Conservation (phyloP, 2,329 filamentous ascomycete species). For the Albifimbria verrucaria region DNA sequence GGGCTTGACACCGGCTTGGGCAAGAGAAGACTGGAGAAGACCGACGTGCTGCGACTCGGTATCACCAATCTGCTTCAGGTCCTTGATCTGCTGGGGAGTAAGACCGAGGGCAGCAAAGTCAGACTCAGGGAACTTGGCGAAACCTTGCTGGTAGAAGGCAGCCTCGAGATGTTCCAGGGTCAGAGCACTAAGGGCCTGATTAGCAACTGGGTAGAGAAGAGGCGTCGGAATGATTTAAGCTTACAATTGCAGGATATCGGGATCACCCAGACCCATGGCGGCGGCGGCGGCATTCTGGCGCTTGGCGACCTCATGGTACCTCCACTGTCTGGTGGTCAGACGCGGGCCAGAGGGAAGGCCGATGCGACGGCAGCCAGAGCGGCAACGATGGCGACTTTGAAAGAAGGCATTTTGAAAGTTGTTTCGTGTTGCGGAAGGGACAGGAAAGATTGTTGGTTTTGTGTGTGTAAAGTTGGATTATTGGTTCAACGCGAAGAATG, state of each 20-base stretch:
- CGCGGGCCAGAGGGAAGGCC: slow-evolving; percentile 44
- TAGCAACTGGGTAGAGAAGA: not conserved
- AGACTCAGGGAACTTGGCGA: slow-evolving; percentile 60
- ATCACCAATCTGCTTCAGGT: slow-evolving; percentile 58
- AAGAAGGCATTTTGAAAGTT: slow-evolving; percentile 29
- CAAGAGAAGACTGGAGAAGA: slow-evolving; percentile 52
- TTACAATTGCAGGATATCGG: slow-evolving; percentile 59
- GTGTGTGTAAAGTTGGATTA: not conserved
- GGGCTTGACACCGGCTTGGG: slow-evolving; percentile 59
- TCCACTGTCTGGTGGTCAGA: slow-evolving; percentile 40
- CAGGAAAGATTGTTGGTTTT: not conserved
- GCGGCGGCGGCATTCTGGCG: slow-evolving; percentile 48
- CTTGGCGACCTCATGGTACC: slow-evolving; percentile 45
- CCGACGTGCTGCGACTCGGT: slow-evolving; percentile 53
- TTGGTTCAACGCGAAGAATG: not conserved
- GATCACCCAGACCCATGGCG: slow-evolving; percentile 45
- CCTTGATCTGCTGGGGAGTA: slow-evolving; percentile 26
- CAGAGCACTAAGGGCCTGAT: slow-evolving; percentile 43
- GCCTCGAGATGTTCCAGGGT: slow-evolving; percentile 74
- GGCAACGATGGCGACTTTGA: slow-evolving; percentile 41
- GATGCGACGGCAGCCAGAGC: slow-evolving; percentile 42
- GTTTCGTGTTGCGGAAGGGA: slow-evolving; percentile 12
- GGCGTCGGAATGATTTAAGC: slow-evolving; percentile 16
- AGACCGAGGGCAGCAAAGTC: slow-evolving; percentile 57
- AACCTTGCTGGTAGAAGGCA: slow-evolving; percentile 69